A percentile compares a stretch with the other conserved stretches of the same genome.
Evolutionary conservation across 306 rosid species (phyloP).

Genomic region (Lithocarpus polystachyus): DNA sequence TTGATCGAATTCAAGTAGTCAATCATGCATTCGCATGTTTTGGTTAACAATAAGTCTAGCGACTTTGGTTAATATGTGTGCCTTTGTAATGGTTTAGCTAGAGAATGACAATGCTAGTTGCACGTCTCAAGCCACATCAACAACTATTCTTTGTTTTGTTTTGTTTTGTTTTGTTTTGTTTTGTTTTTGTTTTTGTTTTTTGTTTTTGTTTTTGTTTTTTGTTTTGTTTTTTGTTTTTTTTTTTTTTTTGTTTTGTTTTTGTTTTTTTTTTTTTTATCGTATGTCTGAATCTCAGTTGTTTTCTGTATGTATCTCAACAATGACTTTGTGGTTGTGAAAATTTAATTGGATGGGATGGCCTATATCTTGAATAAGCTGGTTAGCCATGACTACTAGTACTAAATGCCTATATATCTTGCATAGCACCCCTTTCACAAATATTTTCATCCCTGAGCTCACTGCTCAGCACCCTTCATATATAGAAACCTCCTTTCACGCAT

Average conservation of each 20-base stretch:
- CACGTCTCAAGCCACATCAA: too few species aligned
- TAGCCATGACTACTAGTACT: not conserved
- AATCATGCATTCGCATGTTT: too few species aligned
- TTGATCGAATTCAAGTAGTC: too few species aligned
- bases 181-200: accelerated
- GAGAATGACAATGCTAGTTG: too few species aligned
- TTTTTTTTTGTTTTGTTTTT: not conserved
- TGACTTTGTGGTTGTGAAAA: not conserved
- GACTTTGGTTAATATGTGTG: too few species aligned
- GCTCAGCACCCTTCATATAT: not conserved
- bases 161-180: too few species aligned
- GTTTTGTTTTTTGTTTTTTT: accelerated
- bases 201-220: accelerated
- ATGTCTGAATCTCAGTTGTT: not conserved
- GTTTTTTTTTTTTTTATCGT: not conserved
- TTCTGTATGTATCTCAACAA: not conserved
- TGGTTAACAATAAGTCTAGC: too few species aligned
- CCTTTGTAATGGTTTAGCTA: too few species aligned
- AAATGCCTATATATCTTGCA: not conserved
- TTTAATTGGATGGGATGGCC: not conserved
- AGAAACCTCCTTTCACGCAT: not conserved
- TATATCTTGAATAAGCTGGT: not conserved
- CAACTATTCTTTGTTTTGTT: too few species aligned
- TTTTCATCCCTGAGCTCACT: not conserved
- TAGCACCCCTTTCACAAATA: not conserved